Conservation (phyloP, 805 yeast genomes). For the Ogataea methanolica region DNA sequence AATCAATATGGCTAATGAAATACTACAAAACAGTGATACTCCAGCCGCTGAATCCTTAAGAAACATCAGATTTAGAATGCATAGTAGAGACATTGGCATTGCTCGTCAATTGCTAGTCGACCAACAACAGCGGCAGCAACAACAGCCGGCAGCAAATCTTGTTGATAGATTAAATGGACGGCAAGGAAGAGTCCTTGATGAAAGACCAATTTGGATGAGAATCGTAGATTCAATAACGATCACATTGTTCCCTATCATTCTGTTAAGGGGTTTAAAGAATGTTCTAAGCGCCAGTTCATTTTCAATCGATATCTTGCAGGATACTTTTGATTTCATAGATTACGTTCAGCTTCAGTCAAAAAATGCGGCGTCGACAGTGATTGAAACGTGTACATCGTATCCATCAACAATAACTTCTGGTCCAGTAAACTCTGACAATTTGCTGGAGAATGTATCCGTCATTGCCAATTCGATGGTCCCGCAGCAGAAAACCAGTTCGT, state of each 20-base stretch:
- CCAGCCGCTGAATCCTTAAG: background rate
- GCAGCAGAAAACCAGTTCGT: background rate
- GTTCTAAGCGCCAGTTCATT: constrained; percentile 28
- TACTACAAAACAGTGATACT: constrained; percentile 12
- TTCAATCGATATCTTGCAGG: constrained; percentile 29
- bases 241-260: constrained; percentile 26
- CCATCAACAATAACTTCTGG: constrained; percentile 3
- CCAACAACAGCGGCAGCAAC: background rate
- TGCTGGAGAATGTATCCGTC: too few species aligned
- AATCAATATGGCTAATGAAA: constrained; percentile 24
- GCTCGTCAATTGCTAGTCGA: background rate
- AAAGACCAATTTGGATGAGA: constrained; percentile 29
- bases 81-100: background rate
- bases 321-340: constrained; percentile 28
- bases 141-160: background rate
- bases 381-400: background rate
- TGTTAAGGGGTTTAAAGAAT: constrained; percentile 23
- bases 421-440: constrained; percentile 2
- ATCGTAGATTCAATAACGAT: constrained; percentile 26
- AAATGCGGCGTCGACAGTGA: background rate
- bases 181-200: constrained; percentile 6
- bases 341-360: constrained; percentile 9
- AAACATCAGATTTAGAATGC: background rate
- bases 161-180: constrained; percentile 1
- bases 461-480: too few species aligned